Evolutionary conservation across 2,329 filamentous ascomycete species (phyloP).

Genomic region (Bipolaris zeicola): DNA sequence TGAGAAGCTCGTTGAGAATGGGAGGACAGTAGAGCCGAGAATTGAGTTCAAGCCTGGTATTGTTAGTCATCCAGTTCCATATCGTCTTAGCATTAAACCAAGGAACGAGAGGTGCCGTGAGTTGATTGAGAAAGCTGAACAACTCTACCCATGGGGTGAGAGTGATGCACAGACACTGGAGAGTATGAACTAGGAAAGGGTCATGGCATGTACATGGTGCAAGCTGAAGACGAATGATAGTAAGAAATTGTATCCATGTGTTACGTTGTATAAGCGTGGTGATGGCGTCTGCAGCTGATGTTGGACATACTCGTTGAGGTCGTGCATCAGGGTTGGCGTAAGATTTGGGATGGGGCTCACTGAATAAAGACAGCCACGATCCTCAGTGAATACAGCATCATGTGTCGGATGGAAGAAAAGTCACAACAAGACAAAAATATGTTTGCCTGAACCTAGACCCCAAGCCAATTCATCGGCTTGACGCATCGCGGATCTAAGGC

Average conservation of each 20-base stretch:
- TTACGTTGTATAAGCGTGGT: not conserved
- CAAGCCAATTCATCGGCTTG: slow-evolving; percentile 31
- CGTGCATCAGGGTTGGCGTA: not conserved
- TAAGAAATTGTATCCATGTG: not conserved
- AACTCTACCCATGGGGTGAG: slow-evolving; percentile 48
- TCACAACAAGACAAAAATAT: not conserved
- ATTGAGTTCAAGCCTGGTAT: slow-evolving; percentile 47
- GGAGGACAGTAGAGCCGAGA: slow-evolving; percentile 45
- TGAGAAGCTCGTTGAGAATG: slow-evolving; percentile 46
- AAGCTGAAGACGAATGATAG: not conserved
- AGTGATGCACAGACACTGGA: slow-evolving; percentile 45
- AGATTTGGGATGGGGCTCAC: not conserved
- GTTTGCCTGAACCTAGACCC: slow-evolving; percentile 21
- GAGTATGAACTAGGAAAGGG: not conserved
- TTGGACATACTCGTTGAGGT: not conserved
- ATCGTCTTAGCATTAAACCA: slow-evolving; percentile 41
- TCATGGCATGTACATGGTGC: not conserved
- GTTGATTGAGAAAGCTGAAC: slow-evolving; percentile 44
- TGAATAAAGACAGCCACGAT: not conserved
- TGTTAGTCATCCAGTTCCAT: slow-evolving; percentile 50
- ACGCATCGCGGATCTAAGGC: slow-evolving; percentile 34
- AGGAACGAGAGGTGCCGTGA: slow-evolving; percentile 41
- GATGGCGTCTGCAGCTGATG: too few relatives aligned
- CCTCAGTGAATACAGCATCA: not conserved
- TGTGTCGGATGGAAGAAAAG: not conserved